A percentile compares a stretch with the other conserved stretches of the same genome.
Conservation (phyloP, 2,329 filamentous ascomycete species). For the Teratosphaeria gauchensis region DNA sequence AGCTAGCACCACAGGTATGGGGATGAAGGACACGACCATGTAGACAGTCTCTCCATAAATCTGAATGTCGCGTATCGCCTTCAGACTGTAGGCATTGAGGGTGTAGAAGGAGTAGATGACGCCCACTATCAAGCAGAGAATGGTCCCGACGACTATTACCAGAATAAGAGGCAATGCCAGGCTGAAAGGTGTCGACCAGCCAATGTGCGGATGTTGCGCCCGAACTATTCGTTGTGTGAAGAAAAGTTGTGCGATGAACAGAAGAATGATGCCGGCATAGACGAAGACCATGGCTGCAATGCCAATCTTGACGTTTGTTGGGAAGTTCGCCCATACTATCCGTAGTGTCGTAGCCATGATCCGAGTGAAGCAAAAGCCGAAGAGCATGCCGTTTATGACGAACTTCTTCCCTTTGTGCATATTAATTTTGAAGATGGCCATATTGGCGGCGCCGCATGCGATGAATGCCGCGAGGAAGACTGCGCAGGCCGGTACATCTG, state of each 20-base stretch:
- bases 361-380: conserved; percentile 31
- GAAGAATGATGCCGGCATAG: conserved; percentile 23
- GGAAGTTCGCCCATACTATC: conserved; percentile 22
- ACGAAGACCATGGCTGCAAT: conserved; percentile 25
- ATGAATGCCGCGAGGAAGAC: conserved; percentile 36
- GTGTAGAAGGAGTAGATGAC: conserved; percentile 24
- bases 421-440: conserved; percentile 35
- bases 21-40: conserved; percentile 15
- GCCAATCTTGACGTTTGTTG: conserved; percentile 20
- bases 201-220: conserved; percentile 19
- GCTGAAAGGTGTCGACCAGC: conserved; percentile 18
- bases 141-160: conserved; percentile 11
- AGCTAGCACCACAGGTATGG: conserved; percentile 14
- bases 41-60: conserved; percentile 15
- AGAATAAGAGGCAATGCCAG: conserved; percentile 11
- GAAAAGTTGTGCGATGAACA: conserved; percentile 24
- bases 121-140: conserved; percentile 19
- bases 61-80: conserved; percentile 5
- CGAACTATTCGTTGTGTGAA: conserved; percentile 22
- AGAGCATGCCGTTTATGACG: conserved; percentile 30
- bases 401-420: conserved; percentile 32
- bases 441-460: conserved; percentile 30
- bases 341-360: conserved; percentile 31
- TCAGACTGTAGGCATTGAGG: conserved; percentile 2
- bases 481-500: conserved; percentile 34